Percentiles rank a stretch among this genome's conserved stretches.
Evolutionary conservation across 2,329 filamentous ascomycete species (phyloP).

Genomic region (Didymella keratinophila): DNA sequence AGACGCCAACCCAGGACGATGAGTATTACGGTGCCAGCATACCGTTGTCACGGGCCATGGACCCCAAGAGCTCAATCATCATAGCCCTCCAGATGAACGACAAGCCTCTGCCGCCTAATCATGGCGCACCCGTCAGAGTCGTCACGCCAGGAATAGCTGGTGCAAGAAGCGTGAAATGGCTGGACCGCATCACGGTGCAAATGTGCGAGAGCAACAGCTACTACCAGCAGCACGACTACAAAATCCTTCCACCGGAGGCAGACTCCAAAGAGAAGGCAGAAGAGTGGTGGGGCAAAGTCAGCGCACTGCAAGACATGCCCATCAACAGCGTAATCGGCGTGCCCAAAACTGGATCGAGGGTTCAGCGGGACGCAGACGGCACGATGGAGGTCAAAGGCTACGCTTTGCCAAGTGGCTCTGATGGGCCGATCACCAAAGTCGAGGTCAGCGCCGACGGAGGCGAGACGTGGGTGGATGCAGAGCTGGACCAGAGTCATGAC

Average conservation of each 20-base stretch:
- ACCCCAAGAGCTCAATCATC: constrained; percentile 30
- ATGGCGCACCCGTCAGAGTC: constrained; percentile 62
- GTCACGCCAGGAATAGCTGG: constrained; percentile 63
- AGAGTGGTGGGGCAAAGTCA: constrained; percentile 60
- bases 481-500: constrained; percentile 42
- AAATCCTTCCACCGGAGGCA: constrained; percentile 63
- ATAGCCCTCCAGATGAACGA: constrained; percentile 58
- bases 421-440: constrained; percentile 62
- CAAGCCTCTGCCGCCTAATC: constrained; percentile 55
- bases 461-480: constrained; percentile 59
- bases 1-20: constrained; percentile 63
- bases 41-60: constrained; percentile 43
- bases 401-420: constrained; percentile 62
- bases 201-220: constrained; percentile 60
- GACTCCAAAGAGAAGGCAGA: constrained; percentile 59
- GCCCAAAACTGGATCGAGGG: constrained; percentile 56
- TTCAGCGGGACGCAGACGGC: constrained; percentile 52
- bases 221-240: constrained; percentile 68
- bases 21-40: constrained; percentile 67
- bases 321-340: constrained; percentile 64
- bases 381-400: constrained; percentile 62
- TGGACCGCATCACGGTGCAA: constrained; percentile 62
- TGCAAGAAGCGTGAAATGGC: constrained; percentile 65
- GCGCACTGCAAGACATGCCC: constrained; percentile 63
- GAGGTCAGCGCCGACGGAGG: constrained; percentile 62